A percentile compares a stretch with the other conserved stretches of the same genome.
Evolutionary conservation across 768 basidiomycete species (phyloP).

Genomic region (Mycena alexandri): DNA sequence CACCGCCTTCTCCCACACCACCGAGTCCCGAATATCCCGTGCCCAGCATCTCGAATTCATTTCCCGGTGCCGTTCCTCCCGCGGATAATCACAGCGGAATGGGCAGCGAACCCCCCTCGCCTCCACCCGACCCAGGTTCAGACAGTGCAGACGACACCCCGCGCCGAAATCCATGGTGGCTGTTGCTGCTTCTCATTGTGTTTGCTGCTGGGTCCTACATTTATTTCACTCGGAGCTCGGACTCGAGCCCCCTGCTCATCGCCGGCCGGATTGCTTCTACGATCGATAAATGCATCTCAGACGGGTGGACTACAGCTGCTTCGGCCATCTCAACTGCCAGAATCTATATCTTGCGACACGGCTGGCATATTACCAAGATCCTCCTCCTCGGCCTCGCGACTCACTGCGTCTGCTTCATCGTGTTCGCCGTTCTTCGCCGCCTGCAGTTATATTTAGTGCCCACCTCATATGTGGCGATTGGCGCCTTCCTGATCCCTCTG

Average conservation of each 20-base stretch:
- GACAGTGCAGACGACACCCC: background rate
- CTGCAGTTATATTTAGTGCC: background rate
- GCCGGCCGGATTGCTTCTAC: background rate
- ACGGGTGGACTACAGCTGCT: background rate
- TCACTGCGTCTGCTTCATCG: background rate
- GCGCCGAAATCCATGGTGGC: background rate
- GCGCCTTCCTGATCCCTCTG: no score
- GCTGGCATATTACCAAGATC: background rate
- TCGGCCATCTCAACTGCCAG: background rate
- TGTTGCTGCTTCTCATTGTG: background rate
- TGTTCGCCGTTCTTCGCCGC: no score
- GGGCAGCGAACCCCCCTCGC: conserved; percentile 3
- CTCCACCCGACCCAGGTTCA: conserved; percentile 11
- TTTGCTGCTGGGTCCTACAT: background rate
- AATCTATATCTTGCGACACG: background rate
- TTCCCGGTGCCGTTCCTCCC: no score
- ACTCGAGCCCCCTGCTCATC: background rate
- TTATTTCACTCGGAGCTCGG: background rate
- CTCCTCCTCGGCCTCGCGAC: background rate
- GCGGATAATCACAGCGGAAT: no score
- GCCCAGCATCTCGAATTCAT: no score
- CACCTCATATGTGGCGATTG: no score
- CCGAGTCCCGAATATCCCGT: no score
- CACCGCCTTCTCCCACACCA: no score
- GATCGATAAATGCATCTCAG: background rate